These are phyloP conservation scores for Akanthomyces dipterigenus DNA, from an alignment of 2,329 filamentous ascomycete genomes.

Conservation along the genomic window DNA sequence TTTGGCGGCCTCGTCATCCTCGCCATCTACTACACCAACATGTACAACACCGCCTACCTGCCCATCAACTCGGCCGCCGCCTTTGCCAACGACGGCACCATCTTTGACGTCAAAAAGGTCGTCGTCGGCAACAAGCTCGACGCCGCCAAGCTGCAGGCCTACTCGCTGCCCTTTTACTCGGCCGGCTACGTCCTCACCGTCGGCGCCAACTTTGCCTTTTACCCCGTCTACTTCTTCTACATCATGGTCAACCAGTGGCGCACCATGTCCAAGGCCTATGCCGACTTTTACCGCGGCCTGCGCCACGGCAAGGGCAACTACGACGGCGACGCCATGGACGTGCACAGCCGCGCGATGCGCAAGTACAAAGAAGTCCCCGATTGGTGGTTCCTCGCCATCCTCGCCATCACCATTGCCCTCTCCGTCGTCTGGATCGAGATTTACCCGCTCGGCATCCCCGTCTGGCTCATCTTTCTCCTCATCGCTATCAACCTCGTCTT, in stretches of 20 bases:
- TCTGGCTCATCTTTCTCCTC: constrained; percentile 20
- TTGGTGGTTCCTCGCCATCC: constrained; percentile 40
- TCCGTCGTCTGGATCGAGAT: constrained; percentile 22
- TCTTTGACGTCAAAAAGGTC: constrained; percentile 30
- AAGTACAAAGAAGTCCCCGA: constrained; percentile 38
- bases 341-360: constrained; percentile 34
- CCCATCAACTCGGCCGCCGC: constrained; percentile 39
- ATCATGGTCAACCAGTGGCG: constrained; percentile 36
- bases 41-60: constrained; percentile 37
- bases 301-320: constrained; percentile 34
- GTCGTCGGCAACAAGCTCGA: constrained; percentile 33
- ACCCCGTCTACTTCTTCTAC: constrained; percentile 37
- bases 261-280: constrained; percentile 30
- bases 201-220: constrained; percentile 38
- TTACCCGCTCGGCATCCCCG: constrained; percentile 20
- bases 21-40: constrained; percentile 35
- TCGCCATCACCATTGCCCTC: constrained; percentile 24
- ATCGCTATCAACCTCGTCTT: constrained; percentile 32
- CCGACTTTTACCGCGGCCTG: constrained; percentile 32
- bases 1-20: constrained; percentile 33
- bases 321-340: constrained; percentile 33
- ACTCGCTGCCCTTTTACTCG: constrained; percentile 39
- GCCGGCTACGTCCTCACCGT: constrained; percentile 35
- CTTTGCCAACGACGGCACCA: constrained; percentile 35
- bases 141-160: constrained; percentile 31